Evolutionary conservation across 495 filamentous ascomycete species (phyloP).

Genomic region (Penicillium samsonianum): DNA sequence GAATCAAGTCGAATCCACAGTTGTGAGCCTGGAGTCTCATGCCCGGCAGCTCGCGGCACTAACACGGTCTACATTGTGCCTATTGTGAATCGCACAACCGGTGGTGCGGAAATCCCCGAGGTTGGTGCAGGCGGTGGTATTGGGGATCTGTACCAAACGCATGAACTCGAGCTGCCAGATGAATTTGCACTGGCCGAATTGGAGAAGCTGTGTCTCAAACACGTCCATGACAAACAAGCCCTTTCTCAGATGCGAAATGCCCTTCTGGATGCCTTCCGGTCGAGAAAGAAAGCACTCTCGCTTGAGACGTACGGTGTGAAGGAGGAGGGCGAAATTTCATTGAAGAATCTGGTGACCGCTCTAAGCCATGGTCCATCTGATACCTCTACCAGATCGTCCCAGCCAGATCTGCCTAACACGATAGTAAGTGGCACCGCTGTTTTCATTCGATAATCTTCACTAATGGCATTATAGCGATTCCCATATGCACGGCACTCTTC

Average conservation of each 20-base stretch:
- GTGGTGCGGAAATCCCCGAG: conserved; percentile 67
- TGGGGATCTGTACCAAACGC: conserved; percentile 67
- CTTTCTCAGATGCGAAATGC: conserved; percentile 36
- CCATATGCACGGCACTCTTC: conserved; percentile 93
- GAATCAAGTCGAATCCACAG: conserved; percentile 75
- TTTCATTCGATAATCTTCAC: conserved; percentile 2
- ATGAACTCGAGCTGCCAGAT: conserved; percentile 61
- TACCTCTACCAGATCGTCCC: neutral
- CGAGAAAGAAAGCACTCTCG: conserved; percentile 39
- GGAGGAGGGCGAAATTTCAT: conserved; percentile 43
- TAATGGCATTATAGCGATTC: conserved; percentile 50
- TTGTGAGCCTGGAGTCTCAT: conserved; percentile 74
- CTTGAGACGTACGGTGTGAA: conserved; percentile 45
- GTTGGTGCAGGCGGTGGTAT: conserved; percentile 75
- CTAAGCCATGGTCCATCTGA: conserved; percentile 31
- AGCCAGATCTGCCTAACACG: conserved; percentile 18
- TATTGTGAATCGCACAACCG: conserved; percentile 59
- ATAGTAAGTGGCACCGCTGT: conserved; percentile 22
- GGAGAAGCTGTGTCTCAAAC: conserved; percentile 47
- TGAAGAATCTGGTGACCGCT: conserved; percentile 44
- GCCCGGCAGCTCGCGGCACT: conserved; percentile 50
- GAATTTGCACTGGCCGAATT: conserved; percentile 45
- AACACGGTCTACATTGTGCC: conserved; percentile 76
- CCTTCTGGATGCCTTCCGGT: conserved; percentile 36
- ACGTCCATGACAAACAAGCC: conserved; percentile 37